Evolutionary conservation across 352 stramenopile genomes (phyloP).

Genomic region (Pythium phragmitis): DNA sequence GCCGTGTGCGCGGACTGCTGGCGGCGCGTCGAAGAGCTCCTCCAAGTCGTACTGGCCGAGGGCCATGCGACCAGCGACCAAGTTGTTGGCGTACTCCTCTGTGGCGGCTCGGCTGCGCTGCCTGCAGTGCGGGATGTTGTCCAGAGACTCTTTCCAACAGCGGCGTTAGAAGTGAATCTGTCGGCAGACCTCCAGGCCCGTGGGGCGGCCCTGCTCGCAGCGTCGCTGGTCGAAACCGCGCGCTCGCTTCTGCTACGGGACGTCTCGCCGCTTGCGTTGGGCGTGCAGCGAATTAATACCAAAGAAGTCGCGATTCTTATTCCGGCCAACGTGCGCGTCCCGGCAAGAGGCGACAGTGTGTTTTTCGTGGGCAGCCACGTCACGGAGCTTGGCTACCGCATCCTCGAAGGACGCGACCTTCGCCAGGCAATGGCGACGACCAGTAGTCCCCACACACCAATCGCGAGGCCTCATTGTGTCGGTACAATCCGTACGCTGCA

Average conservation of each 20-base stretch:
- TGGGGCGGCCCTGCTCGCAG: conserved; percentile 13
- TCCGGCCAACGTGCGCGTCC: conserved; percentile 18
- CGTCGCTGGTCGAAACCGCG: neutral
- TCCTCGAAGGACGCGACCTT: conserved; percentile 17
- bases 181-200: conserved; percentile 11
- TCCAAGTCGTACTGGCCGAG: conserved; percentile 29
- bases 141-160: conserved; percentile 8
- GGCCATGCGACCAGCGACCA: conserved; percentile 26
- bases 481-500: conserved; percentile 2
- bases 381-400: conserved; percentile 11
- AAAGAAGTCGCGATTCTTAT: conserved; percentile 14
- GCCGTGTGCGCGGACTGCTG: conserved; percentile 37
- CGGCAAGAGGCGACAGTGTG: conserved; percentile 11
- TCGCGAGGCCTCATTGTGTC: conserved; percentile 7
- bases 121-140: neutral
- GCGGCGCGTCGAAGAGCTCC: conserved; percentile 16
- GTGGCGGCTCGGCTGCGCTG: conserved; percentile 27
- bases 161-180: neutral
- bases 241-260: neutral
- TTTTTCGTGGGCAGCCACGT: conserved; percentile 15
- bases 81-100: conserved; percentile 35
- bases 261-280: conserved; percentile 21
- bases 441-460: neutral
- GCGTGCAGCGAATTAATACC: conserved; percentile 9
- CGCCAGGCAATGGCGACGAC: neutral